A percentile compares a stretch with the other conserved stretches of the same genome.
Evolutionary conservation across 768 basidiomycete species (phyloP).

Genomic region (Cubamyces lactineus): DNA sequence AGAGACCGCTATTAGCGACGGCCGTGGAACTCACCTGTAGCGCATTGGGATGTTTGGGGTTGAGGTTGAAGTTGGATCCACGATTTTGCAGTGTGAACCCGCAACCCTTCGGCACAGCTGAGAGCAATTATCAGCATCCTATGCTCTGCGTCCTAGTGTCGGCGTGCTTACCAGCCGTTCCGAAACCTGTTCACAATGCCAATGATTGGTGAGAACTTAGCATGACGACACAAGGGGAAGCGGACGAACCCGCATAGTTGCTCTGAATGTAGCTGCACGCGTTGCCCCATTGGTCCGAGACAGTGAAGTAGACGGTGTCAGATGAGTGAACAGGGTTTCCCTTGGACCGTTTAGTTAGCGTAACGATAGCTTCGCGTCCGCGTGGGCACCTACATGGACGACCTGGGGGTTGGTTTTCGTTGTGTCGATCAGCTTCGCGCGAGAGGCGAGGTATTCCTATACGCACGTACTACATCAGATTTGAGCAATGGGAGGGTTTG

Average conservation of each 20-base stretch:
- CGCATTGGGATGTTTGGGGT: constrained; percentile 83
- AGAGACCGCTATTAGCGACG: not conserved
- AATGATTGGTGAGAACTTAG: not conserved
- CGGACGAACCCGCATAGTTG: constrained; percentile 72
- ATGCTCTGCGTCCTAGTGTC: not conserved
- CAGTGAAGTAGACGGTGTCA: constrained; percentile 95
- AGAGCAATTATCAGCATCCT: not conserved
- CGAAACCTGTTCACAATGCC: constrained; percentile 61
- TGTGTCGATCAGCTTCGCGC: constrained; percentile 82
- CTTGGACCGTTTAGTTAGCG: constrained; percentile 37
- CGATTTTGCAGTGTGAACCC: constrained; percentile 98
- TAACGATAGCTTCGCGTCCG: not conserved
- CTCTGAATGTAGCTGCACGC: constrained; percentile 90
- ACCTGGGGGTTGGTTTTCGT: constrained; percentile 64
- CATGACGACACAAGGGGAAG: not conserved
- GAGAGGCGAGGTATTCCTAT: constrained; percentile 80
- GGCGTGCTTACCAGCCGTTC: constrained; percentile 67
- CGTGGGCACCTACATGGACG: constrained; percentile 54
- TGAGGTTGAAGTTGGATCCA: constrained; percentile 81
- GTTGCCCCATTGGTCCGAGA: constrained; percentile 86
- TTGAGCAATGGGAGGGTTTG: not conserved
- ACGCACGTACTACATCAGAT: not conserved
- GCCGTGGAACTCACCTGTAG: constrained; percentile 54
- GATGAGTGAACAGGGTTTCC: constrained; percentile 84
- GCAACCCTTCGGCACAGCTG: constrained; percentile 89